Conservation (phyloP, 106 monocot species). For the Phalaenopsis equestris region DNA sequence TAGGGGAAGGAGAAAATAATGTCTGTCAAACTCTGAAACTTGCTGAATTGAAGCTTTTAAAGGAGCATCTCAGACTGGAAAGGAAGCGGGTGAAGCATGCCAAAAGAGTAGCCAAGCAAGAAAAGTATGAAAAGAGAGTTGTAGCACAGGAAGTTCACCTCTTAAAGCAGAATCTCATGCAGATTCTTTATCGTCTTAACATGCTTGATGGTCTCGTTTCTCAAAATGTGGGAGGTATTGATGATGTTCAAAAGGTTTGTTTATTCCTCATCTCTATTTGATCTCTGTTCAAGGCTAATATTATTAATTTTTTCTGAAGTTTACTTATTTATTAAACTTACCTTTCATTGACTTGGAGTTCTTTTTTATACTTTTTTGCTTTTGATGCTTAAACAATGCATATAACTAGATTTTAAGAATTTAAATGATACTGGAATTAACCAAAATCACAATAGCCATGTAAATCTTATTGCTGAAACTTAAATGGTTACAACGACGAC, state of each 20-base stretch:
- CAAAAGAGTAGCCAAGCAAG: slow-evolving; percentile 42
- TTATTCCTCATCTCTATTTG: not conserved
- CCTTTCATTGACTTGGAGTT: not conserved
- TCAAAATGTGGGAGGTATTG: slow-evolving; percentile 35
- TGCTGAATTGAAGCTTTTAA: slow-evolving; percentile 41
- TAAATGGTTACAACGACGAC: no score
- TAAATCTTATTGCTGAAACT: no score
- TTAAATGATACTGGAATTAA: no score
- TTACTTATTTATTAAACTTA: not conserved
- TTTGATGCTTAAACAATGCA: not conserved
- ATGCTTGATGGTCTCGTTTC: slow-evolving; percentile 40
- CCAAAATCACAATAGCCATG: no score
- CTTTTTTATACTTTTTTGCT: not conserved
- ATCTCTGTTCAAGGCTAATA: not conserved
- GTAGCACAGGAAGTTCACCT: slow-evolving; percentile 44
- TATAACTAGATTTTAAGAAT: not conserved
- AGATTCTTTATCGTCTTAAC: slow-evolving; percentile 49
- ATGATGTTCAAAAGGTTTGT: slow-evolving; percentile 64
- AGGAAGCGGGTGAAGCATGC: slow-evolving; percentile 59
- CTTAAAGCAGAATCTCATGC: slow-evolving; percentile 53
- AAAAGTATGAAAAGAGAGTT: slow-evolving; percentile 53
- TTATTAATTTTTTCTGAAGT: not conserved
- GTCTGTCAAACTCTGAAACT: slow-evolving; percentile 2
- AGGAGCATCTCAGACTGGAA: slow-evolving; percentile 56
- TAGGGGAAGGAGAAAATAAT: slow-evolving; percentile 6